A percentile compares a stretch with the other conserved stretches of the same genome.
Conservation (phyloP, 306 rosid genomes). For the Cucumis sativus region Cucumber_9930_V3 NC_026657.2:11507001-11507500, state of each 20-base stretch:
- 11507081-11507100: background rate
- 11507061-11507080: background rate
- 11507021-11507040: background rate
- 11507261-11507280: constrained; percentile 98
- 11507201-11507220: constrained; percentile 94
- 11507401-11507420: constrained; percentile 62
- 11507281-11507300: constrained; percentile 95
- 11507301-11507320: constrained; percentile 68
- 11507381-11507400: constrained; percentile 79
- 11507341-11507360: constrained; percentile 95
- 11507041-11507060: background rate
- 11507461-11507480: background rate
- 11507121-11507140: constrained; percentile 33
- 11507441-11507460: constrained; percentile 96
- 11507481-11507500: background rate
- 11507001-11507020: constrained; percentile 72
- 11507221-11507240: constrained; percentile 65
- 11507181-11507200: constrained; percentile 68
- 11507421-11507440: constrained; percentile 90
- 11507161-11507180: constrained; percentile 69
- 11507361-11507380: constrained; percentile 85
- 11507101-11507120: constrained; percentile 7
- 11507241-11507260: constrained; percentile 79
- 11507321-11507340: constrained; percentile 56
- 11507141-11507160: constrained; percentile 94